Base-by-base conservation (phyloP, 345 rosid genomes). In the Leavenworthia alabamica region DNA sequence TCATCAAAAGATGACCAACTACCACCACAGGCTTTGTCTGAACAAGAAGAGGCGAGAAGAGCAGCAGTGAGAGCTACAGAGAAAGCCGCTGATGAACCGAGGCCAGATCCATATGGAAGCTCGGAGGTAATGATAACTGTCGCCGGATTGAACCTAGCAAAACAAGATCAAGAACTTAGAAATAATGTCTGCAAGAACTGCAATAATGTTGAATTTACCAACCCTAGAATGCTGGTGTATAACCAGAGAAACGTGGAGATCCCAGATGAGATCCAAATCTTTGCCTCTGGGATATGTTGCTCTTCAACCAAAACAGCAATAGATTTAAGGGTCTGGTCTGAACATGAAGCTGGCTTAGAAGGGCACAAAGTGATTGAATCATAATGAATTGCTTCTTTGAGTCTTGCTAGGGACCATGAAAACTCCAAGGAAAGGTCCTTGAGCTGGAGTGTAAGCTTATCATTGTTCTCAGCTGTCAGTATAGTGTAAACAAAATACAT, bases 61-160 rank as follows among this genome's bases (percentile, higher is more conserved):
- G 83, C 80, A 65, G 92, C 89, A 6, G 97, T 68, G 60, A 93
- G 83, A 23, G 97, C 77, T 68, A 87, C 99, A 68, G 82, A 79
- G 14, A 79, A 78, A 56, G 97, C 79, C 46, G 96, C 99, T 29
- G 99, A 93, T 55, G 97, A 93, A 57, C 99, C 99, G 3, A 93
- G 86, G 59, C 97, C 95, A 19, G 96, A 79, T 59, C 99, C 94
- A 8, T 85, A 44, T 2, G 99, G 97, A 61, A 93, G 96, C 39
- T 90, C 92, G 7, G 97, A 87, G 52, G 73, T 80, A 68, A 89
- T 74, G 61, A 76, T 50, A 11, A 84, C 86, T 8, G 79, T 79
- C 20, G 84, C 99, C 50, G 99, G 92, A 62, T 73, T 85, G 53
- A 81, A 90, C 62, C 97, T 93, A 78, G 67, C 16, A 41, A 45